phyloP scores from a whole-genome alignment of 371 early-diverging fungal genomes.

The Rhizoclosmatium hyalinum region DNA sequence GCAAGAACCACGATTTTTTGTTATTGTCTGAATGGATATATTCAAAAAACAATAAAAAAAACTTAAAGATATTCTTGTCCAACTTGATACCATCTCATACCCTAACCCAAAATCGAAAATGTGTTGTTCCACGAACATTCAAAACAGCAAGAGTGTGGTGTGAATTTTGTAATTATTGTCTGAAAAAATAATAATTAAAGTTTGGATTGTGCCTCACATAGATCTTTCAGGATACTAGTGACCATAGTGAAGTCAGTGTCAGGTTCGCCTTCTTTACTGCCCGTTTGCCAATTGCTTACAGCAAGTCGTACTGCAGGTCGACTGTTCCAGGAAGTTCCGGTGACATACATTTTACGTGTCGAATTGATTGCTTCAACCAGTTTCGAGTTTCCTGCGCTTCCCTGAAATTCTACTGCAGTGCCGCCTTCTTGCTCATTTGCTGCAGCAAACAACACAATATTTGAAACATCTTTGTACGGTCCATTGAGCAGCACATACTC shows the following conservation, averaged over 20 bases:
- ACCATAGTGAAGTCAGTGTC: neutral
- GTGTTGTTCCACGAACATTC: no score
- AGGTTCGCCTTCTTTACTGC: neutral
- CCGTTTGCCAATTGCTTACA: conserved; percentile 58
- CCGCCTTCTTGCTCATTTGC: conserved; percentile 10
- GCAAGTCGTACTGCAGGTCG: conserved; percentile 51
- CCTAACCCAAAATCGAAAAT: no score
- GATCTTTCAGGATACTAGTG: neutral
- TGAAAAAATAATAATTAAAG: no score
- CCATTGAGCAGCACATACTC: conserved; percentile 25
- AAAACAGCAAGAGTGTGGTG: no score
- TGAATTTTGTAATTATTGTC: no score
- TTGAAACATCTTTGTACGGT: conserved; percentile 40
- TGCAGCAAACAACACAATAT: conserved; percentile 52
- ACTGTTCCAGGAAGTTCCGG: conserved; percentile 51
- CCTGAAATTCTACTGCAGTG: conserved; percentile 18
- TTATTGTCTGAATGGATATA: neutral
- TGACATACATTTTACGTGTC: conserved; percentile 47
- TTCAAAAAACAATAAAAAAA: no score
- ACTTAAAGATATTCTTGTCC: no score
- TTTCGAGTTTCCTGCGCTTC: conserved; percentile 2
- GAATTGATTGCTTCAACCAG: conserved; percentile 46
- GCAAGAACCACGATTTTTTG: conserved; percentile 6
- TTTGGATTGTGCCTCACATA: neutral
- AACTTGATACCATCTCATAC: no score